Evolutionary conservation across 768 basidiomycete genomes (phyloP).

Genomic region (Xerocomus brunneocitrinus): DNA sequence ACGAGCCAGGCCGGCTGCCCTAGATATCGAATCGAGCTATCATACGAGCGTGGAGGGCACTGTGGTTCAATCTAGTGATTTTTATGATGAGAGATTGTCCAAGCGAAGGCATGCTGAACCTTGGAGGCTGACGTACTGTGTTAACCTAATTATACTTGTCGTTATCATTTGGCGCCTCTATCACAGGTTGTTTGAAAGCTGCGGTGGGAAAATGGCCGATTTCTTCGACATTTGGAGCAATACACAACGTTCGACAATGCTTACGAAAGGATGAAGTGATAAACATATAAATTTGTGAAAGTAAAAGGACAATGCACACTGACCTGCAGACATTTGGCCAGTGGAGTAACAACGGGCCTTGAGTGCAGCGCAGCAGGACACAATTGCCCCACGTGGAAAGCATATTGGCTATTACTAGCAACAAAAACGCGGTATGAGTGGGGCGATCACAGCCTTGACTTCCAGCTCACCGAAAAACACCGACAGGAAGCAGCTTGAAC

Average conservation of each 20-base stretch:
- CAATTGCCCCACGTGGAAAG: background rate
- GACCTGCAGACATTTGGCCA: background rate
- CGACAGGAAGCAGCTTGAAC: background rate
- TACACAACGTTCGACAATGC: background rate
- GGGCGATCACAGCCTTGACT: background rate
- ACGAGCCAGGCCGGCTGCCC: conserved; percentile 4
- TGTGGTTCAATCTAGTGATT: background rate
- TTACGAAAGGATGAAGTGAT: background rate
- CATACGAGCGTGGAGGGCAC: background rate
- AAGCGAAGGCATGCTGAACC: background rate
- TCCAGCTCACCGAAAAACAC: background rate
- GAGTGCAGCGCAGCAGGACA: background rate
- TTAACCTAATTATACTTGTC: background rate
- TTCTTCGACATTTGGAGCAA: background rate
- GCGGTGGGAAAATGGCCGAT: background rate
- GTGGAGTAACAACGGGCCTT: background rate
- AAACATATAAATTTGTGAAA: background rate
- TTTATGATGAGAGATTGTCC: background rate
- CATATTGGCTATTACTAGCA: background rate
- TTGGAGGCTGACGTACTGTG: background rate
- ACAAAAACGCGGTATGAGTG: background rate
- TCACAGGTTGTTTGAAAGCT: background rate
- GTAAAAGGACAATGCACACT: background rate
- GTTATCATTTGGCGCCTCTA: background rate
- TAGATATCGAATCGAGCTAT: conserved; percentile 3